A percentile compares a stretch with the other conserved stretches of the same genome.
These are phyloP conservation scores for Cornus kousa DNA, from an alignment of 148 eudicot species.

Conservation along the genomic window DNA sequence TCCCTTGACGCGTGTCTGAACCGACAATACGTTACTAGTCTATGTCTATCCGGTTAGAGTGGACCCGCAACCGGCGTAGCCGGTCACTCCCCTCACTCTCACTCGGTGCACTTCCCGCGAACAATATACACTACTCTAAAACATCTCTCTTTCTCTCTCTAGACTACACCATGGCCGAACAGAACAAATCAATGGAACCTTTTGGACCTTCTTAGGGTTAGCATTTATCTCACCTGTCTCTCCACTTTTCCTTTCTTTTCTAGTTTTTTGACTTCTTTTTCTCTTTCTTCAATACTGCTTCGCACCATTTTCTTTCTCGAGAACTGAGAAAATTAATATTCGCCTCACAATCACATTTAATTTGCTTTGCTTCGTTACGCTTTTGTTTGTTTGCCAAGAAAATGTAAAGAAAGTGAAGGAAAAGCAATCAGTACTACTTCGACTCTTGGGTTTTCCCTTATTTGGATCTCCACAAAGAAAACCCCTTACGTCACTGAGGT, in stretches of 20 bases:
- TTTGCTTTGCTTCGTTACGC: background rate
- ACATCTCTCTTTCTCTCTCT: background rate
- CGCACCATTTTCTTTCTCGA: background rate
- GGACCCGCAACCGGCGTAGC: constrained; percentile 11
- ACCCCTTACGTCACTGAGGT: background rate
- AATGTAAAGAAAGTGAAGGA: background rate
- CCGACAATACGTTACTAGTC: background rate
- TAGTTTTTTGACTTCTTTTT: background rate
- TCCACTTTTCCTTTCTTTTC: background rate
- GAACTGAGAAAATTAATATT: background rate
- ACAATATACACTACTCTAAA: background rate
- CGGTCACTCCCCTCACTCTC: constrained; percentile 8
- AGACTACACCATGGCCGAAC: constrained; percentile 7
- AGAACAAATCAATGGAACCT: background rate
- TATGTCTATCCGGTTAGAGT: background rate
- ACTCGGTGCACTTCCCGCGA: constrained; percentile 16
- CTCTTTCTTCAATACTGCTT: background rate
- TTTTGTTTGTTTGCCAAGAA: background rate
- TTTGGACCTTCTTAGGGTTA: constrained; percentile 22
- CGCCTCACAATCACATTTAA: no score
- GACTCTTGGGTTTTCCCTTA: background rate
- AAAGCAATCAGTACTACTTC: background rate
- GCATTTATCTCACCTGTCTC: constrained; percentile 3
- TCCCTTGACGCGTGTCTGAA: background rate
- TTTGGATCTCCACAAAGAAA: background rate